Evolutionary conservation across 805 yeast genomes (phyloP).

Genomic region (Scheffersomyces amazonensis): DNA sequence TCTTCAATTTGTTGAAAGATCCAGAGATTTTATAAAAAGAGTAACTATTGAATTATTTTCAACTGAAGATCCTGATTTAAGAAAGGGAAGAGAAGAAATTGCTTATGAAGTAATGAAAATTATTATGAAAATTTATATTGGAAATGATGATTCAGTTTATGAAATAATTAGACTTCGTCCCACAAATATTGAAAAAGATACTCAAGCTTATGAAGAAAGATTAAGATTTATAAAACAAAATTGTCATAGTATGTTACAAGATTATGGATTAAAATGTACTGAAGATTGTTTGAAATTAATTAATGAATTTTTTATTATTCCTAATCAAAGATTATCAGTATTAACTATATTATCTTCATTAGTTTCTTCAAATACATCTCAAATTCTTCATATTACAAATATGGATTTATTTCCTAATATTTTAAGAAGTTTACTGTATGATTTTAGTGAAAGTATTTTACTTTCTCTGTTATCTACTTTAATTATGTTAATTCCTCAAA

Average conservation of each 20-base stretch:
- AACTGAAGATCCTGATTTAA: slow-evolving; percentile 19
- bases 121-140: slow-evolving; percentile 24
- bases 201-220: slow-evolving; percentile 47
- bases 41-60: slow-evolving; percentile 13
- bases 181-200: slow-evolving; percentile 13
- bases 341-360: slow-evolving; percentile 35
- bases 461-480: slow-evolving; percentile 29
- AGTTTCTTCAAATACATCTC: slow-evolving; percentile 22
- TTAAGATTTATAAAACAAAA: slow-evolving; percentile 46
- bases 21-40: slow-evolving; percentile 23
- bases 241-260: slow-evolving; percentile 35
- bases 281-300: slow-evolving; percentile 32
- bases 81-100: slow-evolving; percentile 16
- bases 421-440: slow-evolving; percentile 38
- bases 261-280: slow-evolving; percentile 42
- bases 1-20: slow-evolving; percentile 30
- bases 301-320: slow-evolving; percentile 29
- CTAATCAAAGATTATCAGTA: slow-evolving; percentile 33
- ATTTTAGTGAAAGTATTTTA: slow-evolving; percentile 38
- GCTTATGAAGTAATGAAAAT: slow-evolving; percentile 18
- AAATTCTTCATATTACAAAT: slow-evolving; percentile 25
- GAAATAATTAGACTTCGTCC: slow-evolving; percentile 14
- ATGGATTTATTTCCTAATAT: slow-evolving; percentile 36
- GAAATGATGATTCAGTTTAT: slow-evolving; percentile 11
- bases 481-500: slow-evolving; percentile 41